phyloP scores from a whole-genome alignment of 176 grass and related monocot species.

The Aegilops tauschii region DNA sequence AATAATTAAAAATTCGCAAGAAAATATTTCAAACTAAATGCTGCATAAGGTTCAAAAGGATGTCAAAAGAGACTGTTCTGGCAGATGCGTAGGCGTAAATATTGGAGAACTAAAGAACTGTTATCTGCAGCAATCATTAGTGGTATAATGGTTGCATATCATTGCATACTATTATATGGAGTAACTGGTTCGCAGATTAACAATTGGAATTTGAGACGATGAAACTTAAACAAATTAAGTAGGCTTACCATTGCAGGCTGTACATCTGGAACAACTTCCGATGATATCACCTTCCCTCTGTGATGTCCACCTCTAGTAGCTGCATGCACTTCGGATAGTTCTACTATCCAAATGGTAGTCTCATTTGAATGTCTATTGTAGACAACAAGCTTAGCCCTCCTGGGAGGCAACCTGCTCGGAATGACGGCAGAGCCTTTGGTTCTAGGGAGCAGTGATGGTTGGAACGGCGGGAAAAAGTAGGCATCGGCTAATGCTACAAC shows the following conservation, averaged over 20 bases:
- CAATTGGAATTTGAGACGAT: neutral
- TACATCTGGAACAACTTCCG: conserved; percentile 87
- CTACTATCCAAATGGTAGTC: conserved; percentile 92
- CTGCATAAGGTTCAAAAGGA: neutral
- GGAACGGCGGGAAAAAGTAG: conserved; percentile 98
- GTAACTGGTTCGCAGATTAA: neutral
- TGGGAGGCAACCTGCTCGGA: conserved; percentile 83
- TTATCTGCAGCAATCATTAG: neutral
- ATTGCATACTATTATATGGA: neutral
- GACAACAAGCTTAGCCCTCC: conserved; percentile 85
- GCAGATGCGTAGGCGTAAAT: neutral
- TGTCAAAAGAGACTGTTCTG: neutral
- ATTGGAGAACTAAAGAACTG: conserved; percentile 10
- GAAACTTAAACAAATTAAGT: conserved; percentile 6
- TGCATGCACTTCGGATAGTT: conserved; percentile 96
- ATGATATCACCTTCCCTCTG: conserved; percentile 85
- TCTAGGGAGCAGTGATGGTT: conserved; percentile 91
- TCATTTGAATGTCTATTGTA: conserved; percentile 98
- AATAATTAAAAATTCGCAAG: conserved; percentile 20
- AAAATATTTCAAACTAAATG: neutral
- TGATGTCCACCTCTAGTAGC: conserved; percentile 97
- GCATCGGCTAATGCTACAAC: conserved; percentile 97
- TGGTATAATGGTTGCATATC: neutral
- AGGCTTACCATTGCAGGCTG: conserved; percentile 91
- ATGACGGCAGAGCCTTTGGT: conserved; percentile 90